Conservation (phyloP, 2,329 filamentous ascomycete genomes). For the Fusarium citri region DNA sequence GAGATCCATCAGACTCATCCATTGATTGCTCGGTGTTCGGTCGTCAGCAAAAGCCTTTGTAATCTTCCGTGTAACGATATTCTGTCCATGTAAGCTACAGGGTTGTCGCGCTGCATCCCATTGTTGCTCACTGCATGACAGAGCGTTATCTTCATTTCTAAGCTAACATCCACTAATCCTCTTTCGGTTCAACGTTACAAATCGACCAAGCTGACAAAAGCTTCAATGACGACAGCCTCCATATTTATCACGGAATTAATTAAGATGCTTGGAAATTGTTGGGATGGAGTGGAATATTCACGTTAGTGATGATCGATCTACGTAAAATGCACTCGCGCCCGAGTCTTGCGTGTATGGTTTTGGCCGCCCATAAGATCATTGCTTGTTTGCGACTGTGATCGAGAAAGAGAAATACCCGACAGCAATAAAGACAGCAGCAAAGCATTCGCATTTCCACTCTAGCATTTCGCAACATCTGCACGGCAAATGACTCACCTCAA, state of each 20-base stretch:
- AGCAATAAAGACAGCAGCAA: background rate
- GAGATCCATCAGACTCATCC: background rate
- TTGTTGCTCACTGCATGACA: background rate
- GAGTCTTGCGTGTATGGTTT: accelerated
- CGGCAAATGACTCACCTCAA: conserved; percentile 6
- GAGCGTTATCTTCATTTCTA: conserved; percentile 19
- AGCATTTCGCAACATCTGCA: background rate
- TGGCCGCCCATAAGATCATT: background rate
- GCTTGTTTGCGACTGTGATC: too few relatives aligned
- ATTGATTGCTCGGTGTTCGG: conserved; percentile 28
- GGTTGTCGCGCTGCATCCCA: background rate
- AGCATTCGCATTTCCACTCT: background rate
- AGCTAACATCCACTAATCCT: conserved; percentile 10
- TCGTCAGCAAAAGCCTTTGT: conserved; percentile 24
- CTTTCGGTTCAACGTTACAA: conserved; percentile 7
- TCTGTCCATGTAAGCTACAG: background rate
- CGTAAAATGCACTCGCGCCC: background rate
- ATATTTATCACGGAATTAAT: background rate
- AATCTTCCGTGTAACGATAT: conserved; percentile 4
- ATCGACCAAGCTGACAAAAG: conserved; percentile 23
- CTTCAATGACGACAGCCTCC: conserved; percentile 1
- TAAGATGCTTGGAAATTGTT: background rate
- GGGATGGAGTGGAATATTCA: background rate
- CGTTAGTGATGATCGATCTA: background rate
- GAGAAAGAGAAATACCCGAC: background rate